Conservation (phyloP, 305 asterid species). For the Solanum hybrid region DNA sequence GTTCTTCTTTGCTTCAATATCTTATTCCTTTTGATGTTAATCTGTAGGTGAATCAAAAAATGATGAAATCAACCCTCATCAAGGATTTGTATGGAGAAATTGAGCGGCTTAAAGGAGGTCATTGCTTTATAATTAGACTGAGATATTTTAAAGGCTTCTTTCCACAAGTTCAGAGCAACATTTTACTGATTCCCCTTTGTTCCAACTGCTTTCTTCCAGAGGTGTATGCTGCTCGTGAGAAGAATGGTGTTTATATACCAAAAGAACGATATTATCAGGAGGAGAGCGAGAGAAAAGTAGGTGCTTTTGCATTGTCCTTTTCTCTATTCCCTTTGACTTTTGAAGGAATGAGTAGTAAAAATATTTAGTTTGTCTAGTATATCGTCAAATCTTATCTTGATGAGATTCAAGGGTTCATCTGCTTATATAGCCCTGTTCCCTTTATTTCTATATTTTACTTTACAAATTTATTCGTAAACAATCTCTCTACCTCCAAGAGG, state of each 20-base stretch:
- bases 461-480: background rate
- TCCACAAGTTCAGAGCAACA: background rate
- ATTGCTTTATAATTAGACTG: background rate
- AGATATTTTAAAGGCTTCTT: background rate
- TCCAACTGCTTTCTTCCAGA: slow-evolving; percentile 24
- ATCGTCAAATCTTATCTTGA: background rate
- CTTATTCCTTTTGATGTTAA: slow-evolving; percentile 35
- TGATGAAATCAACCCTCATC: slow-evolving; percentile 69
- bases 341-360: background rate
- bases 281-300: slow-evolving; percentile 66
- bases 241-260: slow-evolving; percentile 74
- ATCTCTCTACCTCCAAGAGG: background rate
- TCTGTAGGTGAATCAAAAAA: slow-evolving; percentile 47
- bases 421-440: background rate
- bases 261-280: slow-evolving; percentile 73
- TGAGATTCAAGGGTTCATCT: background rate
- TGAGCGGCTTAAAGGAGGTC: slow-evolving; percentile 78
- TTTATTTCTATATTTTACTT: background rate
- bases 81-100: slow-evolving; percentile 86
- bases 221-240: slow-evolving; percentile 79
- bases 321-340: background rate
- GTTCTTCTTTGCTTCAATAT: background rate
- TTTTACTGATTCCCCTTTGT: background rate
- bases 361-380: background rate
- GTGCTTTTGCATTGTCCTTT: background rate